Base-by-base conservation (phyloP, 495 filamentous ascomycete genomes). In the Bombardia bombarda region DNA sequence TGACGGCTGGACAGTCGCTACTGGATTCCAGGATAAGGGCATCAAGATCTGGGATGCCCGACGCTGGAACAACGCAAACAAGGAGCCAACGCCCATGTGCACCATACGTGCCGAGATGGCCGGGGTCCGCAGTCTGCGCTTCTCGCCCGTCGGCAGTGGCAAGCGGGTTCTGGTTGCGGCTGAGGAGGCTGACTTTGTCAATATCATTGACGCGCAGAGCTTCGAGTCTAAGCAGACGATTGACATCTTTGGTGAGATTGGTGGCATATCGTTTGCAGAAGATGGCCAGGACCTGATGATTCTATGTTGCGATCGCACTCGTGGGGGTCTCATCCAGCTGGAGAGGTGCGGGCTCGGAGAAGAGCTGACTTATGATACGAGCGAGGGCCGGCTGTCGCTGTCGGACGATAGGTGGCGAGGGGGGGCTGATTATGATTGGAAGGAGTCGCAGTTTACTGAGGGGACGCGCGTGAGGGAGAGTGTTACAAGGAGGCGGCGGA, bases 11-110 rank as follows among this genome's bases (percentile, higher is more conserved):
- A 86, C 85, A 36, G 79, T 95, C 42, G 90, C 90, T 9, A 95
- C 90, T 3, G 87, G 84, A 36, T 90, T 88, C 48, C 90, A 97
- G 59, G 90, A 97, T 69, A 82, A 76, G 61, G 78, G 77, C 13
- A 76, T 90, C 49, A 80, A 83, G 40, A 83, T 97, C 50, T 95
- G 82, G 79, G 90, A 97, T 56, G 82, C 85, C 3, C 78, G 90
- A 18, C 82, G 74, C 35, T 86, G 82, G 82, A 71, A 63, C 12
- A 57, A 74, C 32, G 60, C 45, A 31, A 63, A 60, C 10, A 72
- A 77, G 21, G 39, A 43, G 17, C 56, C 61, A 6, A 48, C 44
- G 1, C 68, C 78, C 1, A 62, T 95, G 5, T 68, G 72, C 42
- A 76, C 75, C 7, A 68, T 95, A 24, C 70, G 79, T 14, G 77